Base-by-base conservation (phyloP, 2,329 filamentous ascomycete species). In the Xylaria sp. region DNA sequence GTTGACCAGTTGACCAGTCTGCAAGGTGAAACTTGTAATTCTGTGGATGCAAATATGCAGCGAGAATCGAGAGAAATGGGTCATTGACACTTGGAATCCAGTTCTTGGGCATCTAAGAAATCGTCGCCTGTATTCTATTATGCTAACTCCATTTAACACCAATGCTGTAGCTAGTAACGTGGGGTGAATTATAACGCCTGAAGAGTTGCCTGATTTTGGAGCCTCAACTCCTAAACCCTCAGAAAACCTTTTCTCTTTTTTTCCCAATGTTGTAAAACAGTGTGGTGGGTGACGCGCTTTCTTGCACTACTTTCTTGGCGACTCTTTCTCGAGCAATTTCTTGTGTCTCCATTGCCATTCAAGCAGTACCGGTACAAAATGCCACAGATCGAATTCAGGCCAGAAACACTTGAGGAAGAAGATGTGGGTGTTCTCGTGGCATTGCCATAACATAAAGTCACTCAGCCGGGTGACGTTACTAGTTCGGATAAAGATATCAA, bases 381-480 rank as follows among this genome's bases (percentile, higher is more conserved):
- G 88, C 90, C 94, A 95, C 4, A 99, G 85, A 78, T 97, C 94
- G 75, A 99, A 98, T 71, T 98, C 93, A 1, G 96, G 96, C 96
- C 96, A 99, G 70, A 97, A 85, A 72, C 93, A 96, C 75, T 97
- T 88, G 65, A 98, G 82, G 78, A 98, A 99, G 68, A 97, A 93
- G 72, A 99, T 92, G 69, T 97, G 92, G 0, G 96, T 98, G 71
- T 95, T 86, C 77, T 97, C 89, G 78, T 98, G 94, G 75, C 93
- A 96, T 81, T 99, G 96, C 96, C 96, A 99, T 40, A 99, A 89
- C 94, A 99, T 96, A 76, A 98, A 99, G 79, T 99, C 96, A 78
- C 94, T 98, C 68, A 99, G 84, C 58, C 96, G 88, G 80, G 94
- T 92, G 16, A 99, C 96, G 32, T 94, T 95, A 71, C 94, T 98